phyloP scores from a whole-genome alignment of 2,329 filamentous ascomycete genomes.

The Fusarium pseudonygamai region DNA sequence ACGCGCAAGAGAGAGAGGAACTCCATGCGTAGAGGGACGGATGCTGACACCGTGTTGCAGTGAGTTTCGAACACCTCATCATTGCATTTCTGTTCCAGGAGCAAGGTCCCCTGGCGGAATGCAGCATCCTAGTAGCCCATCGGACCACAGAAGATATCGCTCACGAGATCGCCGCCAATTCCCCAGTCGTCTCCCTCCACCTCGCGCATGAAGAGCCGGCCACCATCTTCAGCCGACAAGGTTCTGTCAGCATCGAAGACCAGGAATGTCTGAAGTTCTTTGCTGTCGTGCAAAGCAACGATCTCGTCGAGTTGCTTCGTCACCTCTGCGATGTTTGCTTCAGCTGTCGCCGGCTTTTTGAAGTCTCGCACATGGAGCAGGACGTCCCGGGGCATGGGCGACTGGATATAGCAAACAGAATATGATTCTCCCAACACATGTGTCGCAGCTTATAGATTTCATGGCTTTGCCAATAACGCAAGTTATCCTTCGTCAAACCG shows the following conservation, averaged over 20 bases:
- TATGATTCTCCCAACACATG: not conserved
- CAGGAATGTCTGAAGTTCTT: slow-evolving; percentile 54
- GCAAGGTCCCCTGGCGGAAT: slow-evolving; percentile 40
- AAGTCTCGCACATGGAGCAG: not conserved
- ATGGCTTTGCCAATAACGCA: not conserved
- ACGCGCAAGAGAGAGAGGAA: slow-evolving; percentile 55
- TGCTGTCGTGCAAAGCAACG: slow-evolving; percentile 41
- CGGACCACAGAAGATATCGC: slow-evolving; percentile 48
- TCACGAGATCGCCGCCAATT: slow-evolving; percentile 39
- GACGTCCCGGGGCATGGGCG: not conserved
- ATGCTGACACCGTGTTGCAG: slow-evolving; percentile 56
- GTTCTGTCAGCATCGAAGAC: slow-evolving; percentile 69
- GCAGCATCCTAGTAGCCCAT: not conserved
- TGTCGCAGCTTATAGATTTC: not conserved
- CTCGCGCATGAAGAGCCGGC: slow-evolving; percentile 58
- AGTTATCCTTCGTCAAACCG: rapidly evolving
- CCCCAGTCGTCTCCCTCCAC: not conserved
- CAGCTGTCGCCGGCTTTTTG: slow-evolving; percentile 33
- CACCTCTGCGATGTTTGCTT: slow-evolving; percentile 49
- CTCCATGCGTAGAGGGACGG: slow-evolving; percentile 57
- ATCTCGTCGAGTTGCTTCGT: slow-evolving; percentile 47
- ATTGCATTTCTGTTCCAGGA: slow-evolving; percentile 59
- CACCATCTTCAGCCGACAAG: slow-evolving; percentile 60
- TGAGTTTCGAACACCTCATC: slow-evolving; percentile 53
- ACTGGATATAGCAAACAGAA: not conserved